phyloP scores from a whole-genome alignment of 2,329 filamentous ascomycete species.

The Aspergillus sp. region DNA sequence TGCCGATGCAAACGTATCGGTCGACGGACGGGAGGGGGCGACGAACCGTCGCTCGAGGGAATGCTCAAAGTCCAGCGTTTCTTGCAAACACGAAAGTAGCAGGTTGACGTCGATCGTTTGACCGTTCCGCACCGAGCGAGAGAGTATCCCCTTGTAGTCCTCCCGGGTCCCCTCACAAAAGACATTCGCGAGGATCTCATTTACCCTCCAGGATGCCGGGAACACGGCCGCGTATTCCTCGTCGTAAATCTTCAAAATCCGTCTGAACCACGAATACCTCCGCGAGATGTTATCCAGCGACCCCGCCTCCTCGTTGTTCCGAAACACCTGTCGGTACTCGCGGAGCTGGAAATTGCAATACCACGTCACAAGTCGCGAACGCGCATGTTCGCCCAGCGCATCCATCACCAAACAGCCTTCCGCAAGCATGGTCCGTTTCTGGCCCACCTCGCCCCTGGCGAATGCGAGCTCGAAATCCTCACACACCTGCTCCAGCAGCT shows the following conservation, averaged over 20 bases:
- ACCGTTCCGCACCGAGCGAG: conserved; percentile 79
- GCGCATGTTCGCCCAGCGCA: conserved; percentile 83
- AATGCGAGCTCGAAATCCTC: conserved; percentile 98
- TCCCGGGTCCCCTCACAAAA: conserved; percentile 96
- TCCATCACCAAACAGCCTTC: conserved; percentile 95
- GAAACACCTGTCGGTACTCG: conserved; percentile 93
- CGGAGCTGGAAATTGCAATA: conserved; percentile 96
- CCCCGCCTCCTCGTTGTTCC: conserved; percentile 93
- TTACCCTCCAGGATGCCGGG: conserved; percentile 81
- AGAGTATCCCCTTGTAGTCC: conserved; percentile 90
- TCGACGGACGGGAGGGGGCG: conserved; percentile 67
- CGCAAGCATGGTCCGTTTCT: conserved; percentile 67
- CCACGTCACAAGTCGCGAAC: conserved; percentile 82
- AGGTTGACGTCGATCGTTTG: conserved; percentile 85
- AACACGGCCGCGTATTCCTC: conserved; percentile 89
- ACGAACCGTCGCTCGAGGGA: conserved; percentile 81
- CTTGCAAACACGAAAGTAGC: conserved; percentile 82
- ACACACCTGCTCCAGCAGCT: conserved; percentile 94
- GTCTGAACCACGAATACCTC: conserved; percentile 92
- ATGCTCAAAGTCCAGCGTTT: conserved; percentile 96
- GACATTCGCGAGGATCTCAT: conserved; percentile 82
- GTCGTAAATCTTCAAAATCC: conserved; percentile 93
- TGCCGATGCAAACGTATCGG: conserved; percentile 84
- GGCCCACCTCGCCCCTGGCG: conserved; percentile 76
- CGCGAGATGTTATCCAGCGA: conserved; percentile 94